Evolutionary conservation across 805 yeast genomes (phyloP), one percentile per base, ranked within the genome.

Genomic region (Starmera caribaea): DNA sequence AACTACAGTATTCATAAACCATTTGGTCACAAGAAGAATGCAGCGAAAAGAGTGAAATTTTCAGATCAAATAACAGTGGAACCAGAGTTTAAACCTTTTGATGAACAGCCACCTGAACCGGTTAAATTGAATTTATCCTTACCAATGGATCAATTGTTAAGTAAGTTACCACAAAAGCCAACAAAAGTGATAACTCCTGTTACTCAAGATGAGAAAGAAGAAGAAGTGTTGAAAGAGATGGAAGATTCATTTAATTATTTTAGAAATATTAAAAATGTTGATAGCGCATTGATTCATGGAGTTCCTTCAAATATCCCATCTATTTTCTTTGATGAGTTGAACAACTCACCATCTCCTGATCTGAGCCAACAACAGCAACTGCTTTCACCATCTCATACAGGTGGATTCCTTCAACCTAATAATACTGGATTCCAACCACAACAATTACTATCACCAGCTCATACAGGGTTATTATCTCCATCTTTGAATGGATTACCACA

Each of bases 111-210:
- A 21, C 26, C 26, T 7, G 49, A 42, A 17, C 62, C 57, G 33
- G 49, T 47, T 4, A 53, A 57, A 24, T 47, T 81, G 24, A 90
- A 83, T 53, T 63, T 72, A 38, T 69, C 82, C 2, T 60, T 83
- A 16, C 89, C 92, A 7, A 84, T 84, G 94, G 85, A 80, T 50
- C 86, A 83, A 53, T 57, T 84, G 26, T 50, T 84, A 34, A 63
- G 64, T 39, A 68, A 66, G 40, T 57, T 77, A 48, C 62, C 65
- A 14, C 48, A 58, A 34, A 41, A 52, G 27, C 50, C 49, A 30
- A 38, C 47, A 10, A 7, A 29, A n/a, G 14, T 29, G 34, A 35
- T 41, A 8, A 53, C 57, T 3, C 62, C 62, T 3, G 50, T 42
- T 14, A 58, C 57, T 34, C 59, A 59, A 36, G 74, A 72, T 16